Conservation (phyloP, 331 rosid species). For the Ulmus americana region DNA sequence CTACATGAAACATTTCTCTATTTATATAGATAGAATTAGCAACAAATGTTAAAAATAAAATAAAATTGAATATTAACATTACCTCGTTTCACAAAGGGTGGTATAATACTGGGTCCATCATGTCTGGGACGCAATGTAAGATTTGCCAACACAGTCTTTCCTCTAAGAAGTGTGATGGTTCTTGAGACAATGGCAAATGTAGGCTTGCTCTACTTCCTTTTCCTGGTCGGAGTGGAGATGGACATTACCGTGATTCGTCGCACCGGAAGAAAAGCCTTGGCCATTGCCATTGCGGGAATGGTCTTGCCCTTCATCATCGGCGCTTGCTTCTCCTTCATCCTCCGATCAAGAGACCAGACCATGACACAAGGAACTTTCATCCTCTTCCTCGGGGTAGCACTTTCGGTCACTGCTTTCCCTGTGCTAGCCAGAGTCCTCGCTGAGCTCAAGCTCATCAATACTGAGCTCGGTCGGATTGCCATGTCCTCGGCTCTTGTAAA, state of each 20-base stretch:
- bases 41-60: too few species aligned
- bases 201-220: constrained; percentile 79
- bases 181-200: constrained; percentile 80
- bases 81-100: constrained; percentile 48
- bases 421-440: constrained; percentile 72
- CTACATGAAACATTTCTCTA: too few species aligned
- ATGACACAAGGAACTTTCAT: constrained; percentile 33
- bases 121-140: constrained; percentile 45
- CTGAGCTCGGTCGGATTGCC: constrained; percentile 47
- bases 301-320: constrained; percentile 61
- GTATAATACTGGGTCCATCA: constrained; percentile 78
- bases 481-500: constrained; percentile 50
- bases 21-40: too few species aligned
- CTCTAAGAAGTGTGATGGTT: constrained; percentile 70
- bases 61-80: not conserved
- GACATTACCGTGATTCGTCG: constrained; percentile 45
- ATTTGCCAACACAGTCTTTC: constrained; percentile 51
- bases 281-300: constrained; percentile 63
- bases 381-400: constrained; percentile 60
- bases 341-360: not conserved
- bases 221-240: constrained; percentile 84
- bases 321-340: constrained; percentile 34
- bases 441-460: constrained; percentile 63
- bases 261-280: constrained; percentile 52
- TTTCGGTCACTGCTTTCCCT: constrained; percentile 72